Evolutionary conservation across 192 early-diverging fungal genomes (phyloP).

Genomic region (Coemansia sp.): DNA sequence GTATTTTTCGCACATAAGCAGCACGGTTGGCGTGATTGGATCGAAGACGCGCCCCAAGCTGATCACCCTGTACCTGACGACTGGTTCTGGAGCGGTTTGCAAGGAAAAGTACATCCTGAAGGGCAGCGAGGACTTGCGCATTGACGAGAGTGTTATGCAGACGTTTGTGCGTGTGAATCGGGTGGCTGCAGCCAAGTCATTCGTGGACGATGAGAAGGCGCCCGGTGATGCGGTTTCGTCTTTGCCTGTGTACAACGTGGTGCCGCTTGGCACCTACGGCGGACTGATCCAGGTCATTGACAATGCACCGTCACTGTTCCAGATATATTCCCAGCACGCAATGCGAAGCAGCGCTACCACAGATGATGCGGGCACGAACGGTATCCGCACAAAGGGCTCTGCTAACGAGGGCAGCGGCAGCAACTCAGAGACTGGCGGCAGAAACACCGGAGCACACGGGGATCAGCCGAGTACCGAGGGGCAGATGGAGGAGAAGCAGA

Average conservation of each 20-base stretch:
- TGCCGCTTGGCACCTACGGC: constrained; percentile 78
- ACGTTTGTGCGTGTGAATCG: constrained; percentile 39
- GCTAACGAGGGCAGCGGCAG: neutral
- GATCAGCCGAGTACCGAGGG: neutral
- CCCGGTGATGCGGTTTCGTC: neutral
- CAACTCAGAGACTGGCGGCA: neutral
- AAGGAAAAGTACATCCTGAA: constrained; percentile 82
- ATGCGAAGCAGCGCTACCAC: neutral
- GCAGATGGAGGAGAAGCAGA: neutral
- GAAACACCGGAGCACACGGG: neutral
- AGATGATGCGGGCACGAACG: neutral
- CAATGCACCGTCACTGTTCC: constrained; percentile 69
- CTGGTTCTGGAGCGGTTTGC: constrained; percentile 55
- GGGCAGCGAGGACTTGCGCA: constrained; percentile 87
- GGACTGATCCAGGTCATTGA: constrained; percentile 95
- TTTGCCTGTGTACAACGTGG: constrained; percentile 58
- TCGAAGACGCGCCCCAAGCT: constrained; percentile 92
- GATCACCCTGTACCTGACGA: constrained; percentile 56
- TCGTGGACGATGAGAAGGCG: neutral
- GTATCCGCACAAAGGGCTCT: neutral
- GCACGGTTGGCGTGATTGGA: constrained; percentile 24
- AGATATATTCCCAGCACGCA: constrained; percentile 24
- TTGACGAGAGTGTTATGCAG: constrained; percentile 93
- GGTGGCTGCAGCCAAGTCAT: neutral
- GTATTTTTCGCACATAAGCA: constrained; percentile 23